A percentile compares a stretch with the other conserved stretches of the same genome.
phyloP scores from a whole-genome alignment of 2,329 filamentous ascomycete genomes.

The Pseudogymnoascus sp. region DNA sequence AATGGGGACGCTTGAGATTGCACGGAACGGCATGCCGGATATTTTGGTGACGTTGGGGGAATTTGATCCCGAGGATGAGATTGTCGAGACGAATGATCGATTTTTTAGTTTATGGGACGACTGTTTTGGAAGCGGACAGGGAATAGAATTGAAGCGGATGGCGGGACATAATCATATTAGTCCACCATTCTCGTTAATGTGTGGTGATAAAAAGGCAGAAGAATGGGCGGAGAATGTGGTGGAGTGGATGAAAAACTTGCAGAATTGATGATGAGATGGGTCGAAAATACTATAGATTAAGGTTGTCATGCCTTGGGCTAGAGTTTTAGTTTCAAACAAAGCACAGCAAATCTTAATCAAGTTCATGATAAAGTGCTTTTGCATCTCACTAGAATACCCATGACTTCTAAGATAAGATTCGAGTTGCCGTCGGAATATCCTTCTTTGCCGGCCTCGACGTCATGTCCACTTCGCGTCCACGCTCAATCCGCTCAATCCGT shows the following conservation, averaged over 20 bases:
- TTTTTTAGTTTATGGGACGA: conserved; percentile 23
- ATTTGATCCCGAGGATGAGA: conserved; percentile 26
- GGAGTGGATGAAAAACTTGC: conserved; percentile 21
- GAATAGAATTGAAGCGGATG: conserved; percentile 16
- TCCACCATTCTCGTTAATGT: conserved; percentile 22
- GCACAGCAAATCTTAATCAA: background rate
- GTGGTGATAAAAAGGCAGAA: conserved; percentile 24
- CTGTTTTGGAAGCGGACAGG: conserved; percentile 19
- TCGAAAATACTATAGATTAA: conserved; percentile 3
- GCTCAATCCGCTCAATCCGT: background rate
- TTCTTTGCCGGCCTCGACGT: background rate
- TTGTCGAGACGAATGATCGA: conserved; percentile 21
- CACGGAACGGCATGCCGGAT: conserved; percentile 17
- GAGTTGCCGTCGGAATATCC: background rate
- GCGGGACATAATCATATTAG: conserved; percentile 28
- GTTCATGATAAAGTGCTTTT: background rate
- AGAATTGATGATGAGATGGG: background rate
- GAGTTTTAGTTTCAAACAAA: background rate
- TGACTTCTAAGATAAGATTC: background rate
- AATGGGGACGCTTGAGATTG: conserved; percentile 10
- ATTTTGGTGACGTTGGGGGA: conserved; percentile 21
- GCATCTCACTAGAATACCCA: background rate
- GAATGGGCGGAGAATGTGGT: conserved; percentile 24
- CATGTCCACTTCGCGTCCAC: background rate
- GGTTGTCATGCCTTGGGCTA: background rate